A percentile compares a stretch with the other conserved stretches of the same genome.
Conservation (phyloP, 768 basidiomycete genomes). For the Calocybe indica region DNA sequence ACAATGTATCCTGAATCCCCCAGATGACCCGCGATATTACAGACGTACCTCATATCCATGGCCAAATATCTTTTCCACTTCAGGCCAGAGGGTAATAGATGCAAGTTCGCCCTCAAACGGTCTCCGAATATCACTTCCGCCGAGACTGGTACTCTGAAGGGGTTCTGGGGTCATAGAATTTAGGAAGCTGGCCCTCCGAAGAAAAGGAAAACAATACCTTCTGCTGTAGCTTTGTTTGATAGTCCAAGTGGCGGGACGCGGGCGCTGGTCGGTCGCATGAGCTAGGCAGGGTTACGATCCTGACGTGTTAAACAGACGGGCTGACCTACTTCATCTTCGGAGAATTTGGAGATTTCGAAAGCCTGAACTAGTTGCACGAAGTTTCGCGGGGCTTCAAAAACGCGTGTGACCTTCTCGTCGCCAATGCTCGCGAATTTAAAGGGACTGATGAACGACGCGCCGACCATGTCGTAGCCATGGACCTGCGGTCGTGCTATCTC, state of each 20-base stretch:
- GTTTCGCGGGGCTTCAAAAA: slow-evolving; percentile 84
- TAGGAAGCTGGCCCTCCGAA: not conserved
- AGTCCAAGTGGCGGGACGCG: slow-evolving; percentile 90
- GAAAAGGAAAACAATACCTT: slow-evolving; percentile 36
- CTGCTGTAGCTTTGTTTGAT: slow-evolving; percentile 86
- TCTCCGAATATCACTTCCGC: slow-evolving; percentile 13
- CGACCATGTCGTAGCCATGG: slow-evolving; percentile 92
- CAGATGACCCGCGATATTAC: not conserved
- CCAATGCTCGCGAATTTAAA: slow-evolving; percentile 86
- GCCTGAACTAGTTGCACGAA: slow-evolving; percentile 65
- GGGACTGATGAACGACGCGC: slow-evolving; percentile 67
- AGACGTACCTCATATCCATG: slow-evolving; percentile 87
- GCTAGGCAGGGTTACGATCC: slow-evolving; percentile 27
- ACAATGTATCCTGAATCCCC: not conserved
- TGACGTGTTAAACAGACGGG: not conserved
- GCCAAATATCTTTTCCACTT: slow-evolving; percentile 93
- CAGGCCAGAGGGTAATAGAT: slow-evolving; percentile 89
- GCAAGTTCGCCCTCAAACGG: slow-evolving; percentile 92
- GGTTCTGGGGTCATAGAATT: not conserved
- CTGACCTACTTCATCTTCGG: slow-evolving; percentile 42
- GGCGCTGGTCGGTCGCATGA: slow-evolving; percentile 66
- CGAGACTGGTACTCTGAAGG: not conserved
- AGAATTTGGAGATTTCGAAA: slow-evolving; percentile 42
- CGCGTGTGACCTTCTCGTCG: slow-evolving; percentile 92
- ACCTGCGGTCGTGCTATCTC: slow-evolving; percentile 92